Base-by-base conservation (phyloP, 2,329 filamentous ascomycete species). In the Penicillium sp. region DNA sequence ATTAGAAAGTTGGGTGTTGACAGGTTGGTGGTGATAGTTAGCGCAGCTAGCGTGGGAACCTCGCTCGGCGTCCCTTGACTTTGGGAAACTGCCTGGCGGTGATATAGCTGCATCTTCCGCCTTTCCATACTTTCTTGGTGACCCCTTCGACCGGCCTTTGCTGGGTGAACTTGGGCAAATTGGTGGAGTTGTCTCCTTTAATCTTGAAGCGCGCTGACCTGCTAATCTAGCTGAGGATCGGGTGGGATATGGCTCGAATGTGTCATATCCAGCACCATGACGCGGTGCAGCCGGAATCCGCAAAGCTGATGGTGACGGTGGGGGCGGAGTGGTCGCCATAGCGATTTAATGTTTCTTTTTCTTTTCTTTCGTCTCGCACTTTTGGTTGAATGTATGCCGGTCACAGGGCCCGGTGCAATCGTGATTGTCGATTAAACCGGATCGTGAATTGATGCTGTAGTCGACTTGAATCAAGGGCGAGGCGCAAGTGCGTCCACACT, bases 231-330 rank as follows among this genome's bases (percentile, higher is more conserved):
- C 67, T 16, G 76, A 79, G 48, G 71, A 70, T 41, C 77, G 71
- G 31, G 74, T 74, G 9, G 73, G 65, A 63, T 76, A 75, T 22
- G 73, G 74, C 44, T 73, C 73, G 60, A 73, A 76, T 33, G 68
- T 60, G 61, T 80, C 75, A 63, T 79, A 77, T 55, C 70, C 72
- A 56, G 77, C 65, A 46, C 79, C 79, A 71, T 79, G 75, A 54
- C 73, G 74, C 49, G 79, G 79, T 57, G 78, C 77, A 43, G 70
- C 68, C 45, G 79, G 79, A 48, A 74, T 74, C n/a, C 73, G 67
- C 53, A 77, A 62, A 26, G 61, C 64, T 33, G 71, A 70, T 37
- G 71, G 64, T 19, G 63, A 66, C 10, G 62, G 70, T 35, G 73
- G 70, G n/a, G 78, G 78, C 54, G 78, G 78, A 64, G 78, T 80